A percentile compares a stretch with the other conserved stretches of the same genome.
These are phyloP conservation scores for Pleurotus ostreatus DNA, from an alignment of 768 basidiomycete genomes.

Conservation along the genomic window DNA sequence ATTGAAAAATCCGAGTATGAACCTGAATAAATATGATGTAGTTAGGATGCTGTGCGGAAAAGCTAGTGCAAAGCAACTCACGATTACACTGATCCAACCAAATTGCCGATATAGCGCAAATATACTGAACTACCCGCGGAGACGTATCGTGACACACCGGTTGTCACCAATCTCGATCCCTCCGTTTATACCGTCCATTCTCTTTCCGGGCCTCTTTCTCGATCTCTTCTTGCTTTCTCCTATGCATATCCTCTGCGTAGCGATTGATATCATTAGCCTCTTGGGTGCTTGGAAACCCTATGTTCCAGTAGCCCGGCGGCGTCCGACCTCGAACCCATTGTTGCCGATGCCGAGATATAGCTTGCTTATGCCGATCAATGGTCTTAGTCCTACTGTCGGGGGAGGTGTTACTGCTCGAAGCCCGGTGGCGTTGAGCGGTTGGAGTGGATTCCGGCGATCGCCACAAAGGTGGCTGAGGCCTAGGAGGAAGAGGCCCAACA, in stretches of 20 bases:
- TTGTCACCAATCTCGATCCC: conserved; percentile 5
- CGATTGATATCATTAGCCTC: conserved; percentile 73
- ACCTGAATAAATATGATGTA: too few relatives aligned
- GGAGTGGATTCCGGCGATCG: conserved; percentile 48
- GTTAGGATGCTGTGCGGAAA: too few relatives aligned
- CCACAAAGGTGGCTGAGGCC: conserved; percentile 72
- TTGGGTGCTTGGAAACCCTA: conserved; percentile 87
- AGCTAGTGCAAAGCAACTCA: not conserved
- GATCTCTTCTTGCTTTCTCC: conserved; percentile 54
- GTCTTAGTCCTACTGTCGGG: conserved; percentile 15
- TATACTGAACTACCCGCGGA: not conserved
- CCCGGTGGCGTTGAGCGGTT: conserved; percentile 18
- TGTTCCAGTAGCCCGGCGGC: conserved; percentile 87
- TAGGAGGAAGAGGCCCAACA: conserved; percentile 65
- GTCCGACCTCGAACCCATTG: conserved; percentile 69
- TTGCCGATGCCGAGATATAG: conserved; percentile 69
- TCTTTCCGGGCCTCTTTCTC: conserved; percentile 56
- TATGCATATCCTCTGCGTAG: conserved; percentile 68
- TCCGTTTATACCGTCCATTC: conserved; percentile 32
- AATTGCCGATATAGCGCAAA: not conserved
- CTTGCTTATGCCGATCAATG: conserved; percentile 56
- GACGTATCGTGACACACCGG: not conserved
- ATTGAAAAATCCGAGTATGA: too few relatives aligned
- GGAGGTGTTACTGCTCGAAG: conserved; percentile 4
- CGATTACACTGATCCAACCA: not conserved